These are phyloP conservation scores for Pascua sp. DNA, from an alignment of 1,284 basidiomycete species.

Conservation along the genomic window DNA sequence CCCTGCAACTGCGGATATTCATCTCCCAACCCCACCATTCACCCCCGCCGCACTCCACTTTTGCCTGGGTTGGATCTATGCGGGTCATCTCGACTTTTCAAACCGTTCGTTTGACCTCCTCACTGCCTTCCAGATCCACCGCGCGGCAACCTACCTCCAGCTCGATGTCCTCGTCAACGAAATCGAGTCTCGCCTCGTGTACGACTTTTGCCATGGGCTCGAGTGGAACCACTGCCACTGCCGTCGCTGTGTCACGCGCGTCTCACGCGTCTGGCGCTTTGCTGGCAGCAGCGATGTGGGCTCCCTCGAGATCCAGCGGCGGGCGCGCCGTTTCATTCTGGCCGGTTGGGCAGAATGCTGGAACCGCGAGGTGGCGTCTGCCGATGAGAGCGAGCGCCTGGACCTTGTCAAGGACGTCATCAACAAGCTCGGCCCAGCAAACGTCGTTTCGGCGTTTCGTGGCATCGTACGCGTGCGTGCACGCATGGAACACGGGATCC, in stretches of 20 bases:
- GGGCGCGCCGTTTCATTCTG: constrained; percentile 68
- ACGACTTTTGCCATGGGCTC: constrained; percentile 83
- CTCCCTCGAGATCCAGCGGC: constrained; percentile 65
- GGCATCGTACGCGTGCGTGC: constrained; percentile 26
- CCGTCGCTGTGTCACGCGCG: constrained; percentile 70
- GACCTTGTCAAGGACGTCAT: constrained; percentile 65
- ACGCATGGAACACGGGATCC: constrained; percentile 33
- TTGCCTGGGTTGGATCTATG: constrained; percentile 78
- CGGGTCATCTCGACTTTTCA: constrained; percentile 87
- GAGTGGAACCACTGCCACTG: constrained; percentile 76
- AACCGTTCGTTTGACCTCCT: constrained; percentile 88
- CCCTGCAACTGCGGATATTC: constrained; percentile 56
- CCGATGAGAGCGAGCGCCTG: constrained; percentile 65
- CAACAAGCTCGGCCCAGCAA: constrained; percentile 62
- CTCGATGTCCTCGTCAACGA: constrained; percentile 73
- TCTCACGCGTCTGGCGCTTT: constrained; percentile 76
- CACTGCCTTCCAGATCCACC: constrained; percentile 85
- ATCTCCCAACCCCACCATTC: constrained; percentile 85
- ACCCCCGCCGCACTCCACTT: constrained; percentile 92
- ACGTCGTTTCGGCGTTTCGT: constrained; percentile 59
- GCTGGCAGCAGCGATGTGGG: constrained; percentile 68
- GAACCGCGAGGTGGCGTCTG: constrained; percentile 73
- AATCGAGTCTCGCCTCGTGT: constrained; percentile 72
- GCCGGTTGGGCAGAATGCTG: constrained; percentile 79
- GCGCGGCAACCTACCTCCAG: constrained; percentile 75